Evolutionary conservation across 2,329 filamentous ascomycete species (phyloP).

Genomic region (Fusarium secorum): DNA sequence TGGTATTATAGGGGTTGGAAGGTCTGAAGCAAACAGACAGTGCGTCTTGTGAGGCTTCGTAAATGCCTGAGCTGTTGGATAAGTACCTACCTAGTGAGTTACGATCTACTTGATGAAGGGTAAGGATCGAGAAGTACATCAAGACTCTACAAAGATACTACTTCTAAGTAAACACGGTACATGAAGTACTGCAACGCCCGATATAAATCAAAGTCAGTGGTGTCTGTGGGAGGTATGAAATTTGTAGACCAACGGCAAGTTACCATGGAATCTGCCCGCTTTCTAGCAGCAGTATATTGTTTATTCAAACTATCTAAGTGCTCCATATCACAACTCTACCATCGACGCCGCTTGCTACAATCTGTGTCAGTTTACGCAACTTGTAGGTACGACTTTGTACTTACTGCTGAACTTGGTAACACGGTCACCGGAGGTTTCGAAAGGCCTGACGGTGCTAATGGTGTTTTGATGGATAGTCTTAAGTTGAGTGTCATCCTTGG

Average conservation of each 20-base stretch:
- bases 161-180: too few species aligned
- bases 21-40: not conserved
- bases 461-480: constrained; percentile 98
- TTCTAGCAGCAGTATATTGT: not conserved
- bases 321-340: constrained; percentile 83
- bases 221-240: not conserved
- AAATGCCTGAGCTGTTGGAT: not conserved
- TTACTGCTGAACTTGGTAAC: constrained; percentile 88
- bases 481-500: constrained; percentile 89
- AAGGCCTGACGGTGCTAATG: constrained; percentile 83
- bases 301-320: constrained; percentile 54
- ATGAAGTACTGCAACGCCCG: not conserved
- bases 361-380: constrained; percentile 38
- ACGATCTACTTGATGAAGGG: not conserved
- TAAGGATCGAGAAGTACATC: not conserved
- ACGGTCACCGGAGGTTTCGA: constrained; percentile 68
- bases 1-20: not conserved
- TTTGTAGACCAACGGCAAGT: not conserved
- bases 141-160: not conserved
- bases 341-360: constrained; percentile 79
- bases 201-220: not conserved
- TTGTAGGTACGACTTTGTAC: constrained; percentile 46
- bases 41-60: not conserved
- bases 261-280: not conserved
- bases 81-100: not conserved